Evolutionary conservation across 2,329 filamentous ascomycete species (phyloP), one percentile per base, ranked within the genome.

Genomic region (Macrophomina pseudophaseolina): DNA sequence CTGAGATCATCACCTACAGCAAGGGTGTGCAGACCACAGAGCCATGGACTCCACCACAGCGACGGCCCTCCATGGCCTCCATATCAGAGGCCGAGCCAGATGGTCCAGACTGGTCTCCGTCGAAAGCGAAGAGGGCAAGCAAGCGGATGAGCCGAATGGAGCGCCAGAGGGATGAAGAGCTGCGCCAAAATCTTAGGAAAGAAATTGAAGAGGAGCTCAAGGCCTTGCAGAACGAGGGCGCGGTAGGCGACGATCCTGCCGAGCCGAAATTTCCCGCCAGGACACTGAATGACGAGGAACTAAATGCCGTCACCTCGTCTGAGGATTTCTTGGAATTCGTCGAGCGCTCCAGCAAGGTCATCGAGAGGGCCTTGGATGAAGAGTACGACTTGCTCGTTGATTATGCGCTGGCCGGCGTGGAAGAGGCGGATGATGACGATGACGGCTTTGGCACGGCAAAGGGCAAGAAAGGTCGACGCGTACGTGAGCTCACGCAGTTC

Each of bases 371-470:
- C 5, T 51, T 67, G 35, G 95, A 98, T 74, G 91, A 97, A 75
- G 93, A 97, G 66, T 99, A 98, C 77, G 95, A 99, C 77, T 92
- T 99, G 68, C 84, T 99, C 68, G 93, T 93, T 67, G 94, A 99
- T 80, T 99, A 99, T 79, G 93, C 93, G 46, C 84, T 96, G 46
- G 91, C 92, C 67, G 91, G 91, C 5, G 84, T 84, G 12, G 81
- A 91, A 67, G 90, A 90, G 65, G 87, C 95, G 48, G 93, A 96
- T 54, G 93, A 96, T 58, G 92, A 96, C 66, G 93, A 93, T 71
- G 90, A 92, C 53, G 82, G 87, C 30, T 85, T 87, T 60, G 90
- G 90, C 16, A 90, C 90, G 67, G 87, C 86, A 2, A 86, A 87
- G 38, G 90, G 89, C 4, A 90, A 90, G 70, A 90, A 90, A 60